These are phyloP conservation scores for Glonium stellatum DNA, from an alignment of 495 filamentous ascomycete species.

Conservation along the genomic window DNA sequence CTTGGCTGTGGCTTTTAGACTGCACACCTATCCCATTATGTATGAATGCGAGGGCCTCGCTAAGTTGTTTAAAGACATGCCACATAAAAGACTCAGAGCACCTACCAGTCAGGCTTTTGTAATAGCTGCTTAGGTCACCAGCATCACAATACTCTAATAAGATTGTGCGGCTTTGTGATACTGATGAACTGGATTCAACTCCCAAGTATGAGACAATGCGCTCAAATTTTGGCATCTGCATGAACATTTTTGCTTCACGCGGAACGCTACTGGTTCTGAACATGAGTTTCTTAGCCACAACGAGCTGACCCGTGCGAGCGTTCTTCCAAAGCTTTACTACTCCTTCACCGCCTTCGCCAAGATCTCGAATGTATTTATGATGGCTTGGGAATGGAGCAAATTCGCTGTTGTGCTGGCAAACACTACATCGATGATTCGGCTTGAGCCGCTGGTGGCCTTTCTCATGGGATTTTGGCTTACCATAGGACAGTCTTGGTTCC, in stretches of 20 bases:
- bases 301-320: background rate
- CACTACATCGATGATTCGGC: background rate
- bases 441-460: background rate
- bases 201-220: background rate
- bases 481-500: no score
- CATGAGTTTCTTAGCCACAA: background rate
- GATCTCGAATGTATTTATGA: background rate
- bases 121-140: background rate
- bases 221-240: background rate
- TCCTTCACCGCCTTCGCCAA: background rate
- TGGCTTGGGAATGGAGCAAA: background rate
- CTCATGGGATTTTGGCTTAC: no score
- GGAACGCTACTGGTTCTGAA: background rate
- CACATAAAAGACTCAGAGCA: background rate
- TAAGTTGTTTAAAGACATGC: background rate
- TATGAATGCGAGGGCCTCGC: background rate
- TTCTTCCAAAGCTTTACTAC: background rate
- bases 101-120: background rate
- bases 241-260: background rate
- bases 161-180: background rate
- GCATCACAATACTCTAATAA: background rate
- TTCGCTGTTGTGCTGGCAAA: background rate
- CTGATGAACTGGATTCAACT: background rate
- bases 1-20: background rate
- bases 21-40: background rate